Evolutionary conservation across 1,284 basidiomycete species (phyloP).

Genomic region (Apiotrichum gracile): DNA sequence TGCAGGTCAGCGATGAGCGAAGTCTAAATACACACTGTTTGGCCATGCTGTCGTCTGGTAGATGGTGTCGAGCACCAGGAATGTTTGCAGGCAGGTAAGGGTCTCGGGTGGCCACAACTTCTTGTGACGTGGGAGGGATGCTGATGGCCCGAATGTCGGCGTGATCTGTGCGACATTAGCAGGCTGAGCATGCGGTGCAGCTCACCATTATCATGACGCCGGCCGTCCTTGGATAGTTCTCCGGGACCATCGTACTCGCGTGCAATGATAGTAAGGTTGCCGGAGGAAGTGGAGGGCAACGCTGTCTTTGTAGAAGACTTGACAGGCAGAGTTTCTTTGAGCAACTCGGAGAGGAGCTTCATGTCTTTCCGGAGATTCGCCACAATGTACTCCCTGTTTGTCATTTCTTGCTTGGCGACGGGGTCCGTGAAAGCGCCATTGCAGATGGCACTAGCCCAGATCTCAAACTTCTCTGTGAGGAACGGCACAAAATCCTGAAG

Average conservation of each 20-base stretch:
- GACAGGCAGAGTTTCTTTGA: too few species aligned
- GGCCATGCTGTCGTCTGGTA: background rate
- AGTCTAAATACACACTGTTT: background rate
- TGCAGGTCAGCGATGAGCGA: too few species aligned
- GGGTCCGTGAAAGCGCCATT: conserved; percentile 18
- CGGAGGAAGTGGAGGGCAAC: conserved; percentile 23
- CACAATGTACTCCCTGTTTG: too few species aligned
- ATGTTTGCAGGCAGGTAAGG: conserved; percentile 59
- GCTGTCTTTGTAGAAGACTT: too few species aligned
- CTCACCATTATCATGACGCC: conserved; percentile 37
- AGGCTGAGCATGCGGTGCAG: background rate
- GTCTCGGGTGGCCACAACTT: conserved; percentile 51
- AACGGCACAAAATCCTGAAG: conserved; percentile 51
- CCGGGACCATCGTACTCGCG: conserved; percentile 57
- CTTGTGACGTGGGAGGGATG: conserved; percentile 60
- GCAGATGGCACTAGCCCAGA: background rate
- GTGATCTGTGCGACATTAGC: conserved; percentile 45
- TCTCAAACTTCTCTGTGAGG: conserved; percentile 27
- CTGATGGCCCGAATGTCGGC: conserved; percentile 56
- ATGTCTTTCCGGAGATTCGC: too few species aligned
- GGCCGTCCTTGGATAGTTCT: conserved; percentile 50
- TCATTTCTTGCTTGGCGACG: too few species aligned
- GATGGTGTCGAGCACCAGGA: conserved; percentile 56
- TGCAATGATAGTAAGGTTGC: conserved; percentile 5
- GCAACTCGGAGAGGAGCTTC: too few species aligned